A percentile compares a stretch with the other conserved stretches of the same genome.
Conservation (phyloP, 176 grass and related monocot species). For the Bolboschoenus planiculmis region DNA sequence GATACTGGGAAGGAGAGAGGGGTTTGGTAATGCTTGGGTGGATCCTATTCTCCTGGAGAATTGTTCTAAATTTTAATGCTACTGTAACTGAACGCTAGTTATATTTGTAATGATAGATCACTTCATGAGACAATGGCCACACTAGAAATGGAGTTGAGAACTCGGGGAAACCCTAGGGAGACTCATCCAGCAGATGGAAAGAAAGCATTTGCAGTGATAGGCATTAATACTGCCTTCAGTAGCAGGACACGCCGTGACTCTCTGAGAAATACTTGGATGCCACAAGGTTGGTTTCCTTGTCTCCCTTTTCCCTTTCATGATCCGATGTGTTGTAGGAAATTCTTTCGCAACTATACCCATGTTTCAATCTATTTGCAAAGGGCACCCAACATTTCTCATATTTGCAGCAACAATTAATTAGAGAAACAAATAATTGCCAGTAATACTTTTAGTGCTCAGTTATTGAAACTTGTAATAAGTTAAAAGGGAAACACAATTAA, state of each 20-base stretch:
- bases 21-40: background rate
- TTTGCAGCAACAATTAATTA: background rate
- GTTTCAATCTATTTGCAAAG: background rate
- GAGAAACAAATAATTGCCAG: background rate
- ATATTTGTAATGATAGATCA: conserved; percentile 20
- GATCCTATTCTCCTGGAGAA: background rate
- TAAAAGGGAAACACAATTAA: background rate
- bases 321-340: background rate
- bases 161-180: conserved; percentile 27
- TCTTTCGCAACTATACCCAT: background rate
- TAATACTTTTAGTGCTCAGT: background rate
- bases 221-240: conserved; percentile 78
- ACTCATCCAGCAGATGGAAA: conserved; percentile 27
- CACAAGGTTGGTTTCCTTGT: conserved; percentile 23
- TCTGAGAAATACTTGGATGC: conserved; percentile 66
- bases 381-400: background rate
- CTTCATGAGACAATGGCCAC: conserved; percentile 56
- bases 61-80: background rate
- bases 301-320: background rate
- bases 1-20: background rate
- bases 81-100: background rate
- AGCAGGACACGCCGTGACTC: conserved; percentile 60
- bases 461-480: background rate
- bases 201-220: conserved; percentile 50
- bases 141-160: conserved; percentile 51